These are phyloP conservation scores for Malassezia vespertilionis DNA, from an alignment of 1,284 basidiomycete species.

Conservation along the genomic window DNA sequence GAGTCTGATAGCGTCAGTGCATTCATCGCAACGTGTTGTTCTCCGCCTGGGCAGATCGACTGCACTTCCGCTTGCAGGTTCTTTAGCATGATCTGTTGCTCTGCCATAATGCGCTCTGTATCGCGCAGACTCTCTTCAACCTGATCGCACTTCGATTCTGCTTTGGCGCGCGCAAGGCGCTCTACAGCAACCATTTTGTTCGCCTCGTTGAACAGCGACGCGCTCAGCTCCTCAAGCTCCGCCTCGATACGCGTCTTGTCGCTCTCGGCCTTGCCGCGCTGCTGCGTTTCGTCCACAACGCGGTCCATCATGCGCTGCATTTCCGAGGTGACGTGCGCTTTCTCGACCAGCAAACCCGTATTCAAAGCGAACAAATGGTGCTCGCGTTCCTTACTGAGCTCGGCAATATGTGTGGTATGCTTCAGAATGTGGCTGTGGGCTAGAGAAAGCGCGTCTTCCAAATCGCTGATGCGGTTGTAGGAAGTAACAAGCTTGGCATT, in stretches of 20 bases:
- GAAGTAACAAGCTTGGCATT: conserved; percentile 83
- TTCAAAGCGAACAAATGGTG: conserved; percentile 48
- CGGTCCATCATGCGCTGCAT: conserved; percentile 86
- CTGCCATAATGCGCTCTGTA: conserved; percentile 59
- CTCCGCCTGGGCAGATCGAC: too few species aligned
- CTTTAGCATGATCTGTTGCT: conserved; percentile 54
- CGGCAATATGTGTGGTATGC: conserved; percentile 41
- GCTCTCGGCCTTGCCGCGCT: conserved; percentile 73
- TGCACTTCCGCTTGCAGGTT: conserved; percentile 78
- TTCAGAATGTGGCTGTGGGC: conserved; percentile 60
- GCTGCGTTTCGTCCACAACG: conserved; percentile 81
- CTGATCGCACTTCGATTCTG: conserved; percentile 69
- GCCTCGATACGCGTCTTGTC: conserved; percentile 54
- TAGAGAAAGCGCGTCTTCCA: conserved; percentile 79
- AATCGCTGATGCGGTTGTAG: conserved; percentile 79
- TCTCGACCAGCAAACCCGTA: conserved; percentile 79
- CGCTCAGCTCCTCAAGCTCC: conserved; percentile 76
- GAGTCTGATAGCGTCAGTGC: too few species aligned
- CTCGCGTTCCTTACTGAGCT: conserved; percentile 54
- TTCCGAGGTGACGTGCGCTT: conserved; percentile 76
- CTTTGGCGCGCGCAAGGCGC: conserved; percentile 60
- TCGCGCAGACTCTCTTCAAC: conserved; percentile 69
- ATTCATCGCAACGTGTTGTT: too few species aligned
- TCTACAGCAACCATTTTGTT: conserved; percentile 65
- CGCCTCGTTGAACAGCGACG: conserved; percentile 53